Percentiles rank a stretch among this genome's conserved stretches.
These are phyloP conservation scores for Allium fistulosum DNA, from an alignment of 106 monocot species.

Conservation along the genomic window DNA sequence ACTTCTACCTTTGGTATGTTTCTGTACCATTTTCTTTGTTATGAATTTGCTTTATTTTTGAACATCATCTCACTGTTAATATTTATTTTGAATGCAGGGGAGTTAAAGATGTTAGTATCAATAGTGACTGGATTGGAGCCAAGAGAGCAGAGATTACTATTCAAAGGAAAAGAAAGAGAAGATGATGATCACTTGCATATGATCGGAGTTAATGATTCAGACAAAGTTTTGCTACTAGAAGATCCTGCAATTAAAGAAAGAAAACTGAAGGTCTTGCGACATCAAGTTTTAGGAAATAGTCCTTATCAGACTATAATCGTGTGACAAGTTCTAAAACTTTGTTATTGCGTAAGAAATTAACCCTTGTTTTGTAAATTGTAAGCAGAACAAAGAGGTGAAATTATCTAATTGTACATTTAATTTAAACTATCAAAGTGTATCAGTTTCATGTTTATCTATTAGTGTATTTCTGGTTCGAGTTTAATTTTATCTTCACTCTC, in stretches of 20 bases:
- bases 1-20: slow-evolving; percentile 61
- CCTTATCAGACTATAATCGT: slow-evolving; percentile 8
- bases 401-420: neutral
- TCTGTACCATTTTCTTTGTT: neutral
- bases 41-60: too few species aligned
- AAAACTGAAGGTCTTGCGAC: slow-evolving; percentile 11
- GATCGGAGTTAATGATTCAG: slow-evolving; percentile 34
- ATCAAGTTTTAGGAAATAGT: slow-evolving; percentile 1
- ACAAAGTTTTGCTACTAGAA: slow-evolving; percentile 39
- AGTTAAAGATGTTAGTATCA: slow-evolving; percentile 29
- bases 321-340: neutral
- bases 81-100: slow-evolving; percentile 18
- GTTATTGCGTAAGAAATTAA: neutral
- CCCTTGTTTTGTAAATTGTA: slow-evolving; percentile 5
- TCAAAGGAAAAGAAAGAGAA: slow-evolving; percentile 45
- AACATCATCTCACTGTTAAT: too few species aligned
- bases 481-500: too few species aligned
- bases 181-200: slow-evolving; percentile 45
- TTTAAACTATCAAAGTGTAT: too few species aligned
- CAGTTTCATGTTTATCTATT: too few species aligned
- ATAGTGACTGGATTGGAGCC: slow-evolving; percentile 44
- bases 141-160: slow-evolving; percentile 46
- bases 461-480: too few species aligned
- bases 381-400: slow-evolving; percentile 7
- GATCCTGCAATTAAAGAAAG: slow-evolving; percentile 40